phyloP scores from a whole-genome alignment of 1,284 basidiomycete species.

The Gastroboletus turbinatus region DNA sequence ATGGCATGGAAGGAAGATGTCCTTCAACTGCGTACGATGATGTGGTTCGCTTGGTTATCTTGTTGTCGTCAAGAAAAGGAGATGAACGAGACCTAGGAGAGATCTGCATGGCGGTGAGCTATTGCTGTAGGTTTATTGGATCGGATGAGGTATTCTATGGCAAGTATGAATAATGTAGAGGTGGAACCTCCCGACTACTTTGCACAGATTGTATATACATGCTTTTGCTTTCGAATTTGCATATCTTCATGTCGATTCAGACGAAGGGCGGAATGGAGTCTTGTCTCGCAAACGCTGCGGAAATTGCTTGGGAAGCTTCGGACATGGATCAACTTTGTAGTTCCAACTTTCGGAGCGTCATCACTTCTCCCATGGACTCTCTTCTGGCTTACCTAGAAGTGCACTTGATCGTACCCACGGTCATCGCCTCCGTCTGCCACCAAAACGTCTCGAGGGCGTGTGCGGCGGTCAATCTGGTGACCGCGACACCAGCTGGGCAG shows the following conservation, averaged over 20 bases:
- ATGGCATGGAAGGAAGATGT: constrained; percentile 95
- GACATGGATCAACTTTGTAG: too few species aligned
- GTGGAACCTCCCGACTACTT: constrained; percentile 28
- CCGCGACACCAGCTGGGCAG: too few species aligned
- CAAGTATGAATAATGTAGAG: constrained; percentile 26
- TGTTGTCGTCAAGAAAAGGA: constrained; percentile 54
- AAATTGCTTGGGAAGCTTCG: neutral
- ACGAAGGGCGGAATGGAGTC: too few species aligned
- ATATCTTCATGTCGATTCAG: constrained; percentile 1
- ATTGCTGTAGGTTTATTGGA: constrained; percentile 26
- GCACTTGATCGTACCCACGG: neutral
- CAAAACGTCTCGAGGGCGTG: neutral
- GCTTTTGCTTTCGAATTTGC: constrained; percentile 19
- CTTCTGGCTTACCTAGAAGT: neutral
- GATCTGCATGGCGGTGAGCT: constrained; percentile 1
- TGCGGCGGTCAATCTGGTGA: neutral
- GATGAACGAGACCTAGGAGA: constrained; percentile 33
- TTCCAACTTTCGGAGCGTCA: neutral
- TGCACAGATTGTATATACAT: constrained; percentile 33
- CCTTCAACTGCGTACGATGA: constrained; percentile 85
- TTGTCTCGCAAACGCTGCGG: neutral
- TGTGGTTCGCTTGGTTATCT: constrained; percentile 90
- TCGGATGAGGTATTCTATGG: constrained; percentile 27
- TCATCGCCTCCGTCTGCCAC: too few species aligned
- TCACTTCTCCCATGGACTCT: too few species aligned